These are phyloP conservation scores for Noccaea bulbosa DNA, from an alignment of 345 rosid genomes.

Conservation along the genomic window DNA sequence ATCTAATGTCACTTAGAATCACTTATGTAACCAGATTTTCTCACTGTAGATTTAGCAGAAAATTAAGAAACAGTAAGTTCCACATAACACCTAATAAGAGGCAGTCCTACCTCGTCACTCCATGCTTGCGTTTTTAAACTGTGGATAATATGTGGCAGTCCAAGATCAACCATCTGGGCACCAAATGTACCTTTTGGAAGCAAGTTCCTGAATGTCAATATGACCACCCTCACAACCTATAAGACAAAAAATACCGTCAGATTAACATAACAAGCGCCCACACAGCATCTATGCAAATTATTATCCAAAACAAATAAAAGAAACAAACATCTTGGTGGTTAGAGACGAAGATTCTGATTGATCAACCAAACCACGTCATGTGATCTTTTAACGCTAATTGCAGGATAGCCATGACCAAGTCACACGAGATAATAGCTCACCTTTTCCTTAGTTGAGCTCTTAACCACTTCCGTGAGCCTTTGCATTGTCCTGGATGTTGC, in stretches of 20 bases:
- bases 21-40: conserved; percentile 4
- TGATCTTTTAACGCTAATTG: background rate
- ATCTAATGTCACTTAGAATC: background rate
- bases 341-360: conserved; percentile 22
- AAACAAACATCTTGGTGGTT: conserved; percentile 21
- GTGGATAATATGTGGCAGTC: conserved; percentile 87
- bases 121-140: conserved; percentile 93
- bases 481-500: conserved; percentile 87
- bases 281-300: background rate
- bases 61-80: background rate
- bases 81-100: conserved; percentile 2
- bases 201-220: conserved; percentile 81
- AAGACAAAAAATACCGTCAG: conserved; percentile 33
- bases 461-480: conserved; percentile 78
- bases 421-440: conserved; percentile 49
- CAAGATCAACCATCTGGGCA: conserved; percentile 96
- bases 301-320: background rate
- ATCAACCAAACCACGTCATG: conserved; percentile 2
- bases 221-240: conserved; percentile 92
- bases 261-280: conserved; percentile 22
- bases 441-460: conserved; percentile 93
- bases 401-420: conserved; percentile 15
- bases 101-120: conserved; percentile 82
- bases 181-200: conserved; percentile 84
- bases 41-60: background rate